These are phyloP conservation scores for Spizellomyces punctatus DNA, from an alignment of 192 early-diverging fungal species.

Conservation along the genomic window DNA sequence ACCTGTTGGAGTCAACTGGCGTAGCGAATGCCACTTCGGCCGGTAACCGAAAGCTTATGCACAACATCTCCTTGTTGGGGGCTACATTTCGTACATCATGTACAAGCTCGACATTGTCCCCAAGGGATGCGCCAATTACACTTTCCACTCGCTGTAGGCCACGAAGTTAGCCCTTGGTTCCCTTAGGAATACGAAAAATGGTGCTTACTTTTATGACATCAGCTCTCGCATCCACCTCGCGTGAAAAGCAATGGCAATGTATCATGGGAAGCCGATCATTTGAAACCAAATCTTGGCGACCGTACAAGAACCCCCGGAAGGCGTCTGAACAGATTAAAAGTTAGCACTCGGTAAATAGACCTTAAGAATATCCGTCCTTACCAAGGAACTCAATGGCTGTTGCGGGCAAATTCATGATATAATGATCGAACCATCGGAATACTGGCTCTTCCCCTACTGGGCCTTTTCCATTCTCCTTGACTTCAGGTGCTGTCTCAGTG, in stretches of 20 bases:
- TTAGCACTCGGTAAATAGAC: neutral
- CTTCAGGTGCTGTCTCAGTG: conserved; percentile 21
- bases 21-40: conserved; percentile 71
- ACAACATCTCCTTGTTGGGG: conserved; percentile 99
- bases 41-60: conserved; percentile 83
- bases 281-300: conserved; percentile 47
- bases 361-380: conserved; percentile 30
- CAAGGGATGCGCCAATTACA: conserved; percentile 51
- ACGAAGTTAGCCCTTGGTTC: neutral
- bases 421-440: conserved; percentile 84
- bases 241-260: conserved; percentile 96
- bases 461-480: too few relatives aligned
- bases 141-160: conserved; percentile 51
- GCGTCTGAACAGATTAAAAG: conserved; percentile 60
- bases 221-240: conserved; percentile 58
- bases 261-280: conserved; percentile 74
- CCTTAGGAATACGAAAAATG: neutral
- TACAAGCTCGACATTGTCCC: conserved; percentile 48
- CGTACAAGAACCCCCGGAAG: conserved; percentile 79
- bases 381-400: conserved; percentile 95
- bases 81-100: conserved; percentile 94
- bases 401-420: conserved; percentile 98
- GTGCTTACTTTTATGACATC: conserved; percentile 62
- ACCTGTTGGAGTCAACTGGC: neutral
- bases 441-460: conserved; percentile 19